Evolutionary conservation across 108 stramenopile genomes (phyloP).

Genomic region (Seminavis robusta): DNA sequence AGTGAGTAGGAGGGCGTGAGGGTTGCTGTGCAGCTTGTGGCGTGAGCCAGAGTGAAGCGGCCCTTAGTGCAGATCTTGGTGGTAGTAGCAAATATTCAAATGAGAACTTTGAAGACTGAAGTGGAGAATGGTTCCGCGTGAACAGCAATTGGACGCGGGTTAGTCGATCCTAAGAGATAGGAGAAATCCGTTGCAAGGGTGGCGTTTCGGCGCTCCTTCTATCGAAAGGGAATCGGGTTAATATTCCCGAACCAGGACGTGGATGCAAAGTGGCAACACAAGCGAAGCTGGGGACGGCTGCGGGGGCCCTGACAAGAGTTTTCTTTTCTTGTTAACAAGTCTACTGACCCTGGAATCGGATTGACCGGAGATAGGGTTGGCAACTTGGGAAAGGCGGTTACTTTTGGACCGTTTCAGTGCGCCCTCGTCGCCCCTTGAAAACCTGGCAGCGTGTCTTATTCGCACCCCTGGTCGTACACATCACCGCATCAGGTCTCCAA

Average conservation of each 20-base stretch:
- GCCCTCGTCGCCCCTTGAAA: slow-evolving; percentile 90
- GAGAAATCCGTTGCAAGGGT: slow-evolving; percentile 84
- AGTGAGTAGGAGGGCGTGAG: slow-evolving; percentile 91
- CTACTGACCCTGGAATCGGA: slow-evolving; percentile 85
- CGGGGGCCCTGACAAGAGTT: slow-evolving; percentile 89
- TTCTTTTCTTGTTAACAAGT: slow-evolving; percentile 93
- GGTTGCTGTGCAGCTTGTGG: slow-evolving; percentile 83
- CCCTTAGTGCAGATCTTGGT: slow-evolving; percentile 96
- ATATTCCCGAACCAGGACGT: slow-evolving; percentile 92
- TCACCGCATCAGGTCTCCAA: slow-evolving; percentile 90
- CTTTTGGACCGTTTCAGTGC: slow-evolving; percentile 83
- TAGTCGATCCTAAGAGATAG: slow-evolving; percentile 92
- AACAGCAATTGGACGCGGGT: slow-evolving; percentile 90
- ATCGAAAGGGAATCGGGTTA: slow-evolving; percentile 93
- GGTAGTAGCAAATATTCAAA: slow-evolving; percentile 97
- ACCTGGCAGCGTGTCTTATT: slow-evolving; percentile 85
- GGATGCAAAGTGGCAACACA: slow-evolving; percentile 92
- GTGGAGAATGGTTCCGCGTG: slow-evolving; percentile 89
- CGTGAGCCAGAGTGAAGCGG: slow-evolving; percentile 91
- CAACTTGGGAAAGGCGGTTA: slow-evolving; percentile 83
- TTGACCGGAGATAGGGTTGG: slow-evolving; percentile 87
- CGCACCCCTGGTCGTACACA: slow-evolving; percentile 81
- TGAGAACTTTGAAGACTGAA: slow-evolving; percentile 92
- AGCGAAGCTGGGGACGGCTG: slow-evolving; percentile 86
- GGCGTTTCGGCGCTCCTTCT: slow-evolving; percentile 72